Percentiles rank a stretch among this genome's conserved stretches.
Conservation (phyloP, 2,329 filamentous ascomycete species). For the Teratosphaeria pseudoeucalypti region DNA sequence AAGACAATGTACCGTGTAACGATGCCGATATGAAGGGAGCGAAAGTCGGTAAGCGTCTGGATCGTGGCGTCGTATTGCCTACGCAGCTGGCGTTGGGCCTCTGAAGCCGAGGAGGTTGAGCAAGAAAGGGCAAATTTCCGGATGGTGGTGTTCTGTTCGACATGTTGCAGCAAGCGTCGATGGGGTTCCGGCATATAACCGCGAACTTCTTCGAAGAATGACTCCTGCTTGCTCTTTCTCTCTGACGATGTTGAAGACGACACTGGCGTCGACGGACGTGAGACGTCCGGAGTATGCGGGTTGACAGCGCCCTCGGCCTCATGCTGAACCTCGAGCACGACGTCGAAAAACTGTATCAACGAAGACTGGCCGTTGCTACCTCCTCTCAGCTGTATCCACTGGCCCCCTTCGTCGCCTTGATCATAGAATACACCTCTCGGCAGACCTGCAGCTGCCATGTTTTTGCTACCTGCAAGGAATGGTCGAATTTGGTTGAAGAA, state of each 20-base stretch:
- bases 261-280: not conserved
- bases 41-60: conserved; percentile 35
- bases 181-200: conserved; percentile 46
- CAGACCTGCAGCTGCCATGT: conserved; percentile 88
- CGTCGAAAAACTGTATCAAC: conserved; percentile 44
- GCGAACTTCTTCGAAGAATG: conserved; percentile 36
- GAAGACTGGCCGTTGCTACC: conserved; percentile 48
- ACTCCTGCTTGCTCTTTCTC: not conserved
- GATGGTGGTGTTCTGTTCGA: conserved; percentile 37
- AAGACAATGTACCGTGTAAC: conserved; percentile 45
- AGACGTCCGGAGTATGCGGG: not conserved
- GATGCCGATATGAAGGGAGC: conserved; percentile 43
- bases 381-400: conserved; percentile 41
- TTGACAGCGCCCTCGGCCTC: conserved; percentile 9
- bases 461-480: conserved; percentile 91
- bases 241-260: not conserved
- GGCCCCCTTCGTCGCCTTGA: conserved; percentile 37
- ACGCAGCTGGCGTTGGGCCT: conserved; percentile 19
- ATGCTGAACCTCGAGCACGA: conserved; percentile 42
- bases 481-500: conserved; percentile 96
- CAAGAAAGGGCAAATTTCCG: conserved; percentile 30
- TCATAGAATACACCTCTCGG: conserved; percentile 83
- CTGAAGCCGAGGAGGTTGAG: conserved; percentile 19
- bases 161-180: conserved; percentile 38
- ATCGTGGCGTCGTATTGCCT: conserved; percentile 39